phyloP scores from a whole-genome alignment of 2,329 filamentous ascomycete genomes.

The Chalaropsis thielavioides region DNA sequence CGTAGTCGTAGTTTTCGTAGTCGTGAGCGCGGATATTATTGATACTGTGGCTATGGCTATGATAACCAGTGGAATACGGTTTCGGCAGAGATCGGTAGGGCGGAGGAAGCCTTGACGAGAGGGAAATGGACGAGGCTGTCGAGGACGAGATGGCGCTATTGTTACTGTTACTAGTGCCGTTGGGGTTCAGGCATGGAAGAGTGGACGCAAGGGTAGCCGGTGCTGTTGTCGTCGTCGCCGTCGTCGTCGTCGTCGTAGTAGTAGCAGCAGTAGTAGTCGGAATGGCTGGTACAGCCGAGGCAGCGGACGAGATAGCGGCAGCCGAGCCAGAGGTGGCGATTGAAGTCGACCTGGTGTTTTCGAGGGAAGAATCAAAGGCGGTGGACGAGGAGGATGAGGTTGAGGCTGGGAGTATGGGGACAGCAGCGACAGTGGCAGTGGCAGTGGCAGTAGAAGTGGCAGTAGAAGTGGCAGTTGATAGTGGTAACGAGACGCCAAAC shows the following conservation, averaged over 20 bases:
- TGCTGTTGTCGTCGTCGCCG: background rate
- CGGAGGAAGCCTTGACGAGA: constrained; percentile 13
- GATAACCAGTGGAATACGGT: constrained; percentile 6
- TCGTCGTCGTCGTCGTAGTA: background rate
- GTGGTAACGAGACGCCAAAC: constrained; percentile 34
- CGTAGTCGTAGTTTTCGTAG: constrained; percentile 17
- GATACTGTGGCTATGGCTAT: background rate
- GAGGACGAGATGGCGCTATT: constrained; percentile 15
- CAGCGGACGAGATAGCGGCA: constrained; percentile 10
- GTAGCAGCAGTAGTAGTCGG: too few species aligned
- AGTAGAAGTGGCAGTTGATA: constrained; percentile 46
- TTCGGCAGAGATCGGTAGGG: constrained; percentile 9
- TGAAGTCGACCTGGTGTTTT: constrained; percentile 9
- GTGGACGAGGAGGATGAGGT: constrained; percentile 8
- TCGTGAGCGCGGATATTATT: constrained; percentile 10
- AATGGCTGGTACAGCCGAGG: background rate
- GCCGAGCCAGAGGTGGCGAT: constrained; percentile 8
- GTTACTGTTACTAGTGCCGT: constrained; percentile 2
- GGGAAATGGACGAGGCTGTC: constrained; percentile 12
- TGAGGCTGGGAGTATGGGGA: constrained; percentile 15
- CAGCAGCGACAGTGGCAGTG: constrained; percentile 32
- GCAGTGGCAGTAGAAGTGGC: constrained; percentile 29
- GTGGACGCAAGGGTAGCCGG: background rate
- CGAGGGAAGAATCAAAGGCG: constrained; percentile 1
- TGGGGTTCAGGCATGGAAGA: constrained; percentile 15